Conservation (phyloP, 331 rosid genomes). For the Malus hybrid region DNA sequence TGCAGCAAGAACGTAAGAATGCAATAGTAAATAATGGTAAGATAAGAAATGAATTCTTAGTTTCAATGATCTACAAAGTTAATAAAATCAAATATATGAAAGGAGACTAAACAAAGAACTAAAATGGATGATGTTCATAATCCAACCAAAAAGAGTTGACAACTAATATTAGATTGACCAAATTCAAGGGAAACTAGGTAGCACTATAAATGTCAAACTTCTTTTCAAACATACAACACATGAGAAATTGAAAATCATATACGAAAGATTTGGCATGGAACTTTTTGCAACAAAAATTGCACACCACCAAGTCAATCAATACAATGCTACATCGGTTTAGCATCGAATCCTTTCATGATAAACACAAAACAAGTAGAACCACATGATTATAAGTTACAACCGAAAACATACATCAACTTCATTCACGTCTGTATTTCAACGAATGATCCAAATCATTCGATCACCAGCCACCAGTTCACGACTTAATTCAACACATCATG, state of each 20-base stretch:
- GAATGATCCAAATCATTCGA: too few species aligned
- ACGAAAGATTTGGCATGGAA: too few species aligned
- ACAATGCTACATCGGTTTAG: background rate
- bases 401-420: background rate
- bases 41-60: background rate
- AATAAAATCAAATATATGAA: background rate
- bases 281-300: too few species aligned
- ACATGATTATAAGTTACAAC: too few species aligned
- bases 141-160: too few species aligned
- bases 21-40: background rate
- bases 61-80: background rate
- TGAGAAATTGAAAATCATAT: too few species aligned
- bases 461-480: background rate
- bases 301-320: background rate
- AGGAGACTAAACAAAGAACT: too few species aligned
- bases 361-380: background rate
- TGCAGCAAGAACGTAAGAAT: background rate
- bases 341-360: background rate
- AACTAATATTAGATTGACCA: too few species aligned
- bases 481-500: background rate
- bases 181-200: too few species aligned
- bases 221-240: too few species aligned
- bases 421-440: background rate
- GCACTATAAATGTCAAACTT: too few species aligned
- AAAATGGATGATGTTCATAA: too few species aligned